Conservation (phyloP, 352 stramenopile species). For the Pythium chondricola region DNA sequence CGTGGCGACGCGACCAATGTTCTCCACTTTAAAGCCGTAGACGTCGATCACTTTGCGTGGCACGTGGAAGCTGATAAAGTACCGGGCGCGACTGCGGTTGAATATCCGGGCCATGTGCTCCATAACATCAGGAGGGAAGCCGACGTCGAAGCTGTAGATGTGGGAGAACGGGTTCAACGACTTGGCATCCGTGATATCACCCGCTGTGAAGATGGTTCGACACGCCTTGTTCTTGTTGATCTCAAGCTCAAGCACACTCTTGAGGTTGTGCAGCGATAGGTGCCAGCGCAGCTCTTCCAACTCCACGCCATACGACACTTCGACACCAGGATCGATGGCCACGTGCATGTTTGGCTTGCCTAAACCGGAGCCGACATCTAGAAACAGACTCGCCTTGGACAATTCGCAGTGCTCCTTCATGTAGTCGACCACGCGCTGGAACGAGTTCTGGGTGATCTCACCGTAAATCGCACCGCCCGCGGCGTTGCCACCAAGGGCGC, state of each 20-base stretch:
- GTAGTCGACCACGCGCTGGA: slow-evolving; percentile 95
- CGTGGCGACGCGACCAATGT: slow-evolving; percentile 82
- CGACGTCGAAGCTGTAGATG: slow-evolving; percentile 98
- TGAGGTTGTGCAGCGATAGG: slow-evolving; percentile 91
- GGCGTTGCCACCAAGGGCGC: slow-evolving; percentile 92
- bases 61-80: slow-evolving; percentile 94
- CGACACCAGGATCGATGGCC: slow-evolving; percentile 91
- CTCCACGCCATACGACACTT: slow-evolving; percentile 95
- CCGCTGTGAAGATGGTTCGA: slow-evolving; percentile 87
- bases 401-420: slow-evolving; percentile 92
- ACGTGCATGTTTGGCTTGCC: slow-evolving; percentile 98
- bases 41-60: slow-evolving; percentile 89
- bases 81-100: slow-evolving; percentile 84
- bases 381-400: slow-evolving; percentile 84
- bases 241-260: slow-evolving; percentile 78
- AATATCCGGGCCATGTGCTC: slow-evolving; percentile 91
- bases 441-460: slow-evolving; percentile 95
- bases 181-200: slow-evolving; percentile 92
- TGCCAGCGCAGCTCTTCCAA: slow-evolving; percentile 94
- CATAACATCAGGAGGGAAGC: slow-evolving; percentile 95
- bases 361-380: slow-evolving; percentile 96
- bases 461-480: slow-evolving; percentile 96
- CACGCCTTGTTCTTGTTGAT: slow-evolving; percentile 47
- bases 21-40: slow-evolving; percentile 92
- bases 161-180: slow-evolving; percentile 97